Evolutionary conservation across 192 early-diverging fungal species (phyloP).

Genomic region (Diversispora epigaea): DNA sequence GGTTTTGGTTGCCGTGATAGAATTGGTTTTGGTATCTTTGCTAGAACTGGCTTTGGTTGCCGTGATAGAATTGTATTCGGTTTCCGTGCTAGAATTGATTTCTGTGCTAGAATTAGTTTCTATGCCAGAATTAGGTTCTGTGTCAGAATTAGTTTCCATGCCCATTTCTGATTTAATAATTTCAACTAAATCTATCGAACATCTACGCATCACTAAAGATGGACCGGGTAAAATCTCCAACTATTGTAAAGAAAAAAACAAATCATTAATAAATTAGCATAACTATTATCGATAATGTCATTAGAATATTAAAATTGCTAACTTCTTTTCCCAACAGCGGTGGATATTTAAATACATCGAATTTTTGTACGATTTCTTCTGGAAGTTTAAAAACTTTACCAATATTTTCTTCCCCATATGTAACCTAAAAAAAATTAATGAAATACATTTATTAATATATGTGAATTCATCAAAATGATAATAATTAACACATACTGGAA

Average conservation of each 20-base stretch:
- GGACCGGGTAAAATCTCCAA: conserved; percentile 43
- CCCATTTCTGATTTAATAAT: conserved; percentile 40
- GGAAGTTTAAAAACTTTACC: conserved; percentile 33
- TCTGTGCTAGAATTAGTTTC: too few species aligned
- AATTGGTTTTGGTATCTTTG: too few species aligned
- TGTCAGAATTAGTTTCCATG: conserved; percentile 20
- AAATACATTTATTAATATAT: not conserved
- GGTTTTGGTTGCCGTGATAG: too few species aligned
- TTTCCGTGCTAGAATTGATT: too few species aligned
- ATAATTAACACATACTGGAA: conserved; percentile 23
- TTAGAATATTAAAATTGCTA: not conserved
- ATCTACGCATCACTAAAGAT: conserved; percentile 45
- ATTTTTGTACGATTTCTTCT: conserved; percentile 21
- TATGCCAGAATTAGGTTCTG: conserved; percentile 31
- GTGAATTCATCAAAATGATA: not conserved
- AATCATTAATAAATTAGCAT: too few species aligned
- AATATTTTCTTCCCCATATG: conserved; percentile 27
- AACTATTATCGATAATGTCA: not conserved
- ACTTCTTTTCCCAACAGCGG: conserved; percentile 30
- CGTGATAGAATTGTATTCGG: too few species aligned
- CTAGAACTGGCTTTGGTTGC: too few species aligned
- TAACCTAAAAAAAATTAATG: not conserved
- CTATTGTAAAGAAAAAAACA: conserved; percentile 29
- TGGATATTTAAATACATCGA: conserved; percentile 36
- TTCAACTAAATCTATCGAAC: conserved; percentile 41